Evolutionary conservation across 805 yeast genomes (phyloP), one percentile per base, ranked within the genome.

Genomic region (Hanseniaspora lindneri): DNA sequence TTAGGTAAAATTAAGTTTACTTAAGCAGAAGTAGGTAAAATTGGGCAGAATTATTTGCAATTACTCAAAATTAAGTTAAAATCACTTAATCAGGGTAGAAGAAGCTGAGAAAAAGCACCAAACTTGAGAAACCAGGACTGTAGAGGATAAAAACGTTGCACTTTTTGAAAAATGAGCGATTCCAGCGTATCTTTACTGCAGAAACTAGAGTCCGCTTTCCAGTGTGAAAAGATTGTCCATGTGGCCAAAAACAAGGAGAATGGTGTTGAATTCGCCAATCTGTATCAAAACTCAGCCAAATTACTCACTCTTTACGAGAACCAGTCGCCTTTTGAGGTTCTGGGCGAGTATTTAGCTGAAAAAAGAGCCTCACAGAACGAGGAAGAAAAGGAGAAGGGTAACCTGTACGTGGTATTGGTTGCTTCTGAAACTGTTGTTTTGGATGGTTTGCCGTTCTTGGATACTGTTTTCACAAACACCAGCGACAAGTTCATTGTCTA

Each of bases 271-370:
- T 40, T 47, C 16, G 16, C 43, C 4, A 16, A 28, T 4, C 29
- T 14, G 7, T 27, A n/a, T 19, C 29, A 39, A 33, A 39, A 41
- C 5, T 30, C 25, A 14, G 34, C n/a, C 6, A 41, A 51, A 24
- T 56, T 60, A 1, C 41, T 54, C 6, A 59, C 55, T 37, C 50
- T 64, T 25, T 49, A 60, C 43, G 56, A 54, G 41, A 50, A 55
- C 29, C 53, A 58, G n/a, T 66, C 63, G 51, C 67, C 67, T 3
- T 61, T 64, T 40, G 49, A 46, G 32, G 41, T 39, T 14, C 25
- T 46, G 16, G 32, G 39, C 25, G 49, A 46, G 20, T 46, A 24
- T 21, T 14, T 46, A 14, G 11, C 4, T 28, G 34, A 42, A 7
- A 41, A 49, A 37, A 36, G 39, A 16, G 16, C 27, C 5, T 7